phyloP scores from a whole-genome alignment of 2,329 filamentous ascomycete genomes.

The Colletotrichum sp. region DNA sequence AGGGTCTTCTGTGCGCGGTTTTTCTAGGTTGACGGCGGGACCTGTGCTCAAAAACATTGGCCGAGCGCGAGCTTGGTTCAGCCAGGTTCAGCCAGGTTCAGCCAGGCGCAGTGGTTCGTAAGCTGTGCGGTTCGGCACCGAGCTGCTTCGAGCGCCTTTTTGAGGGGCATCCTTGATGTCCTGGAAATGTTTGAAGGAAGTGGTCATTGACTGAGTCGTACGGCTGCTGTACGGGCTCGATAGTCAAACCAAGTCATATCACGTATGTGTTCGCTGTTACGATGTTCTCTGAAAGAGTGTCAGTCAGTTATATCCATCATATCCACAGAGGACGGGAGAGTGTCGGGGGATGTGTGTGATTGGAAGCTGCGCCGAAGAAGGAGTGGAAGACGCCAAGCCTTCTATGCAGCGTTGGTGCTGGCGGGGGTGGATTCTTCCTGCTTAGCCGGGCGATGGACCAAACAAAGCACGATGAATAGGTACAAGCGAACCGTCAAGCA shows the following conservation, averaged over 20 bases:
- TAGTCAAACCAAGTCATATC: background rate
- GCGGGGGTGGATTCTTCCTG: background rate
- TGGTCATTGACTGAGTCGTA: background rate
- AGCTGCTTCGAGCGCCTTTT: background rate
- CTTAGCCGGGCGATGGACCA: background rate
- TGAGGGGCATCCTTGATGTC: background rate
- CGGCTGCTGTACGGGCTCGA: background rate
- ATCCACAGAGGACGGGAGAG: background rate
- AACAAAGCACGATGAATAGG: background rate
- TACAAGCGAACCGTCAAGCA: background rate
- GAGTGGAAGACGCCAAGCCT: conserved; percentile 3
- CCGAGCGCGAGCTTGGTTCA: background rate
- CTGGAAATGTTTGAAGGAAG: background rate
- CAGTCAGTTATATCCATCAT: background rate
- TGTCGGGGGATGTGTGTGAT: background rate
- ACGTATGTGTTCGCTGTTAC: background rate
- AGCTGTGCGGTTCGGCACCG: background rate
- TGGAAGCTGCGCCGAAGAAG: background rate
- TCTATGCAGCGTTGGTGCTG: background rate
- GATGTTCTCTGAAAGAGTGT: background rate
- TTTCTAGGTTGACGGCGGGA: background rate
- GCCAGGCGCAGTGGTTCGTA: background rate
- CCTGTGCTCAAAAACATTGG: background rate
- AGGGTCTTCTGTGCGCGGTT: background rate
- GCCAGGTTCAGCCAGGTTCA: background rate